These are phyloP conservation scores for Keithomyces neogunnii DNA, from an alignment of 2,329 filamentous ascomycete genomes.

Conservation along the genomic window DNA sequence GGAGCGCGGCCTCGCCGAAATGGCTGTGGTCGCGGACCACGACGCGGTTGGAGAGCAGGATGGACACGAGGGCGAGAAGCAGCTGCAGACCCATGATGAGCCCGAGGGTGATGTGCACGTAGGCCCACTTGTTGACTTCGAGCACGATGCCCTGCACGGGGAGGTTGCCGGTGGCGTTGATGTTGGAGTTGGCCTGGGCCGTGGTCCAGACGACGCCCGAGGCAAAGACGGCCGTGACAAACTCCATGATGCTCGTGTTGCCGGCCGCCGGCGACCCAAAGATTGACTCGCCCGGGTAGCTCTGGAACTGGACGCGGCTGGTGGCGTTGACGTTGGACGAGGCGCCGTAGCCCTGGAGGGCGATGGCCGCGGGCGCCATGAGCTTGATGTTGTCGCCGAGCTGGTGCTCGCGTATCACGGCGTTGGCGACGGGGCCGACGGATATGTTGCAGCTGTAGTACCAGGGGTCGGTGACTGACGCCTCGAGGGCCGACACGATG, in stretches of 20 bases:
- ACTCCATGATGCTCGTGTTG: constrained; percentile 22
- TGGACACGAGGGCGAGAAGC: constrained; percentile 14
- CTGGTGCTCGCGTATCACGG: constrained; percentile 24
- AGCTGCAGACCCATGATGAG: constrained; percentile 24
- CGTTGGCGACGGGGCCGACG: constrained; percentile 23
- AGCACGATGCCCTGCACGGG: constrained; percentile 23
- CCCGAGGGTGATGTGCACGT: constrained; percentile 22
- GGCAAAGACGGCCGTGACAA: constrained; percentile 25
- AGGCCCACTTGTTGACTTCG: constrained; percentile 23
- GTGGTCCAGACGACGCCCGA: constrained; percentile 25
- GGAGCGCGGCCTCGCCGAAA: constrained; percentile 12
- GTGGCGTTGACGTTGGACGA: constrained; percentile 14
- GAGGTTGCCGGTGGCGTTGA: constrained; percentile 18
- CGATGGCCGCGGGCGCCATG: constrained; percentile 28
- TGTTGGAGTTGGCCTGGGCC: constrained; percentile 19
- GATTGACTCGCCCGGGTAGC: constrained; percentile 31
- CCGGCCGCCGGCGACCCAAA: constrained; percentile 28
- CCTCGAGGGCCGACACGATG: constrained; percentile 28
- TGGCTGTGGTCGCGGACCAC: constrained; percentile 18
- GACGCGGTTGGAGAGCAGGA: constrained; percentile 17
- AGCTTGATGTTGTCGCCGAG: constrained; percentile 25
- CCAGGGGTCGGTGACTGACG: constrained; percentile 26
- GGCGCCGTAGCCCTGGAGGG: constrained; percentile 29
- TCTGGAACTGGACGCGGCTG: constrained; percentile 23
- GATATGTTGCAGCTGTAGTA: constrained; percentile 33